Evolutionary conservation across 768 basidiomycete species (phyloP).

Genomic region (Lentinula guzmanii): DNA sequence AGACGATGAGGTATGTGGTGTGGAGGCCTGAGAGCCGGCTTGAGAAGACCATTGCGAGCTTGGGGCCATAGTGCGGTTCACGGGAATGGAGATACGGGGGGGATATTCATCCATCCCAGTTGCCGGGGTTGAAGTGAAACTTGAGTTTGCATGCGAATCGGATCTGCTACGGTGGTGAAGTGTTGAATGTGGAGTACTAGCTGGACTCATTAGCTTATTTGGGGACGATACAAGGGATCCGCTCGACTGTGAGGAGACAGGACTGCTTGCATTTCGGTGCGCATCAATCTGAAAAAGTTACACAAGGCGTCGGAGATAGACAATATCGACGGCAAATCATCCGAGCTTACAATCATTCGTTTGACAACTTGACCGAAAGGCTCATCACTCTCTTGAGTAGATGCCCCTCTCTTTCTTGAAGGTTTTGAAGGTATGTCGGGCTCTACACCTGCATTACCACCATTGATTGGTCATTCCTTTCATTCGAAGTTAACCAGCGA

Average conservation of each 20-base stretch:
- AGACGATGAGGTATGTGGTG: not conserved
- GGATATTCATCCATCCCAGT: not conserved
- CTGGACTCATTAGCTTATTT: not conserved
- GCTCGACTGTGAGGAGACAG: conserved; percentile 1
- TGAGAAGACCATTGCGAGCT: not conserved
- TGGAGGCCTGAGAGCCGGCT: not conserved
- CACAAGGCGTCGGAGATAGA: too few relatives aligned
- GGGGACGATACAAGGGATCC: not conserved
- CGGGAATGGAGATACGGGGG: conserved; percentile 1
- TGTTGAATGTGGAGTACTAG: not conserved
- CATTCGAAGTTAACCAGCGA: not conserved
- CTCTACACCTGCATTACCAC: not conserved
- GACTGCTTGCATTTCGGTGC: not conserved
- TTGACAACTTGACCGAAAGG: conserved; percentile 19
- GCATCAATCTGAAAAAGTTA: not conserved
- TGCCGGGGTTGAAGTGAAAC: not conserved
- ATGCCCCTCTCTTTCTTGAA: conserved; percentile 11
- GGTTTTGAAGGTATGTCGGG: conserved; percentile 11
- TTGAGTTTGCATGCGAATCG: not conserved
- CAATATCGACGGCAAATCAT: not conserved
- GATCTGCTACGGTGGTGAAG: conserved; percentile 1
- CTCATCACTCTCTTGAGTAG: conserved; percentile 12
- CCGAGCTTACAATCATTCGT: conserved; percentile 16
- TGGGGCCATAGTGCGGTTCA: not conserved
- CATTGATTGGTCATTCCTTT: not conserved